Conservation (phyloP, 169 alveolate genomes). For the Plasmodium gaboni region DNA sequence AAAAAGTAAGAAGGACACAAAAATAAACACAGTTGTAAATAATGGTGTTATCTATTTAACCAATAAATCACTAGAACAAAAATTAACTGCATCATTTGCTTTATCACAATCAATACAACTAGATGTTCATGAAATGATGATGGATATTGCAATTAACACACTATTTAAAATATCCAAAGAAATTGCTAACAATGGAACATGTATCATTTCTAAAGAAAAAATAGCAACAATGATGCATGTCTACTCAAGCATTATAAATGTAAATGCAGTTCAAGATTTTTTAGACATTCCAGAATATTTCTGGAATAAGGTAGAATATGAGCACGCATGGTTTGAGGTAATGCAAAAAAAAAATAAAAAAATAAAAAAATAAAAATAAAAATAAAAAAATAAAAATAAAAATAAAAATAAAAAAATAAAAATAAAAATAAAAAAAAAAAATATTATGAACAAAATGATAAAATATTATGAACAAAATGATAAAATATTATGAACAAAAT, state of each 20-base stretch:
- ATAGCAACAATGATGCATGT: slow-evolving; percentile 77
- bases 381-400: too few relatives aligned
- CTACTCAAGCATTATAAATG: slow-evolving; percentile 80
- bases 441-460: too few relatives aligned
- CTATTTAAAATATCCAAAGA: slow-evolving; percentile 77
- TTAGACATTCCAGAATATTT: slow-evolving; percentile 84
- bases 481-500: too few relatives aligned
- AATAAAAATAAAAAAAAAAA: too few relatives aligned
- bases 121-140: slow-evolving; percentile 79
- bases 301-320: slow-evolving; percentile 79
- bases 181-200: slow-evolving; percentile 80
- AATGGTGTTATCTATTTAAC: slow-evolving; percentile 74
- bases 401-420: too few relatives aligned
- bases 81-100: slow-evolving; percentile 80
- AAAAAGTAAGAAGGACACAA: slow-evolving; percentile 8
- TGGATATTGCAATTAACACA: slow-evolving; percentile 80
- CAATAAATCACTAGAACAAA: slow-evolving; percentile 80
- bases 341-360: neutral
- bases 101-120: slow-evolving; percentile 79
- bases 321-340: slow-evolving; percentile 76
- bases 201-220: slow-evolving; percentile 75
- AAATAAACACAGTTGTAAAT: slow-evolving; percentile 43
- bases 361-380: neutral
- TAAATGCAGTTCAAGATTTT: slow-evolving; percentile 82
- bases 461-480: too few relatives aligned